These are phyloP conservation scores for Blastobotrys parvus DNA, from an alignment of 805 yeast species.

Conservation along the genomic window DNA sequence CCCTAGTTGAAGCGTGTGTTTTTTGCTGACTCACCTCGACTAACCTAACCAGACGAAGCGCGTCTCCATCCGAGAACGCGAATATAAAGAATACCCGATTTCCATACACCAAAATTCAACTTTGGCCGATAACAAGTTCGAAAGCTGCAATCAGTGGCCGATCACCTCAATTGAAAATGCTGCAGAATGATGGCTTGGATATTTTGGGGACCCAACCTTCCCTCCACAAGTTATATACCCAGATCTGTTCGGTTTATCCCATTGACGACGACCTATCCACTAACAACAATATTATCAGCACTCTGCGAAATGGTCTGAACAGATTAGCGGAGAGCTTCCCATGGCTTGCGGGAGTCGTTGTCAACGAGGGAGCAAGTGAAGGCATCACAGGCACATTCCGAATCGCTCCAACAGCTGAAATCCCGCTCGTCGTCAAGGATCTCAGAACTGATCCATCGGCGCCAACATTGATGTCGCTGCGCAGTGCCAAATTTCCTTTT, in stretches of 20 bases:
- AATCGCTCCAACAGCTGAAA: conserved; percentile 7
- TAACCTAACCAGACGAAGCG: too few relatives aligned
- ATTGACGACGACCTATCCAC: background rate
- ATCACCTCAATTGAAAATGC: too few relatives aligned
- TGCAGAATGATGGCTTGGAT: background rate
- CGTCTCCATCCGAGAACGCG: too few relatives aligned
- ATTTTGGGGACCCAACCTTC: background rate
- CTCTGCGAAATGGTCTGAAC: conserved; percentile 4
- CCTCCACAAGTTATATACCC: background rate
- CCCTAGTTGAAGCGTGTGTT: too few relatives aligned
- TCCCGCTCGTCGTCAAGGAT: conserved; percentile 7
- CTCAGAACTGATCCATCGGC: background rate
- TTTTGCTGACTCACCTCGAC: too few relatives aligned
- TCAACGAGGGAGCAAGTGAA: conserved; percentile 1
- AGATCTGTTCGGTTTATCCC: background rate
- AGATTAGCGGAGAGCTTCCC: conserved; percentile 6
- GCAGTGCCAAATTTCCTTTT: conserved; percentile 5
- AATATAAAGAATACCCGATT: too few relatives aligned
- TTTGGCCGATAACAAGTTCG: too few relatives aligned
- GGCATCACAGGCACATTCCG: conserved; percentile 3
- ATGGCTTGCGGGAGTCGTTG: conserved; percentile 11
- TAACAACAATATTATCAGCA: background rate
- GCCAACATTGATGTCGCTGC: conserved; percentile 4
- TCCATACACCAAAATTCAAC: too few relatives aligned
- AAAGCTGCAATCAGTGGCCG: too few relatives aligned